Base-by-base conservation (phyloP, 129 eudicot species). In the Artemisia tridentata region DNA sequence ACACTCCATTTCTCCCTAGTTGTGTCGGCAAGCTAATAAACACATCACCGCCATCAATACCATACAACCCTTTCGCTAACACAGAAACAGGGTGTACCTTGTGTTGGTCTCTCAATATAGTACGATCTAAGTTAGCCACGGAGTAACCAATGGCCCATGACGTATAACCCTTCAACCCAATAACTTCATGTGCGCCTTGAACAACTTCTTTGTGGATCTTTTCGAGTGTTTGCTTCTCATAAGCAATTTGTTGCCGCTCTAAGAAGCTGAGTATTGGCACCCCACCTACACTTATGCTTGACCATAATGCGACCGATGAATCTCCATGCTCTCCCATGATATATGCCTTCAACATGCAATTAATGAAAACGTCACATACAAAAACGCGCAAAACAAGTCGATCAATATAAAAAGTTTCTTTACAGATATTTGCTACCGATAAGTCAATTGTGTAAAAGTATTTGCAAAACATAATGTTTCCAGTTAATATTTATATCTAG, bases 91-190 rank as follows among this genome's bases (percentile, higher is more conserved):
- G 98, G 77, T 92, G 98, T 41, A 93, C 84, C 60, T 81, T 76
- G 49, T 95, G 79, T 76, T 93, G 95, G 64, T 93, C 95, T 71
- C 98, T 80, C 1, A 93, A 76, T 21, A 93, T 77, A 51, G 82
- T 69, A 3, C 95, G 80, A 27, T 96, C 95, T 62, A 92, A 66
- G 75, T 75, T 92, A 9, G 98, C 96, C 29, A 72, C 96, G 0
- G 96, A 92, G 86, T 92, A 92, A 11, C 98, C 98, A 43, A 92
- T 87, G 0, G 98, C 96, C 98, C 98, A 92, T 0, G 98, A 92
- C 3, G 98, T 92, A 88, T 92, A 92, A 15, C 98, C 98, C 66
- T 92, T 92, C 59, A 92, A 79, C 6, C 61, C 69, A 41, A 92
- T 92, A 13, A 93, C 98, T 66, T 93, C 96, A 31, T 92, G 89